Percentiles rank a stretch among this genome's conserved stretches.
phyloP scores from a whole-genome alignment of 1,139 yeast species.

The Candida albicans region DNA sequence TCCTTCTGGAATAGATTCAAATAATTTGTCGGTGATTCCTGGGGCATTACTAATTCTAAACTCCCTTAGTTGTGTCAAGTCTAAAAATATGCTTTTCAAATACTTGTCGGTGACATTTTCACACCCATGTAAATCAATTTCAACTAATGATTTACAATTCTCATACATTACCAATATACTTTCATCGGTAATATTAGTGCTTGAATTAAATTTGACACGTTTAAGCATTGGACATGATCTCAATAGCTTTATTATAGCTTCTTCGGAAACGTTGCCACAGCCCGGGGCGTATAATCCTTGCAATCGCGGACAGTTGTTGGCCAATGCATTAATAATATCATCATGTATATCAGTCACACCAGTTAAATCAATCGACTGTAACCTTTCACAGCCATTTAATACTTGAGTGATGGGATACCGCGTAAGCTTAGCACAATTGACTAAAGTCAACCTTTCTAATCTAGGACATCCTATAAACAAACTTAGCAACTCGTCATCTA shows the following conservation, averaged over 20 bases:
- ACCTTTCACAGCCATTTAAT: slow-evolving; percentile 60
- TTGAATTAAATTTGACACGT: slow-evolving; percentile 78
- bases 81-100: slow-evolving; percentile 59
- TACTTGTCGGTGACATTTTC: slow-evolving; percentile 68
- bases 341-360: slow-evolving; percentile 75
- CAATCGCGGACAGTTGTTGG: slow-evolving; percentile 67
- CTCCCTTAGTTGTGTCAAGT: slow-evolving; percentile 73
- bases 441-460: slow-evolving; percentile 82
- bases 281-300: slow-evolving; percentile 93
- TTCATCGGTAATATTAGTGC: slow-evolving; percentile 66
- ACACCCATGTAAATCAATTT: slow-evolving; percentile 85
- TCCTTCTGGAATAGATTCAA: slow-evolving; percentile 47
- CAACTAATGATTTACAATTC: slow-evolving; percentile 78
- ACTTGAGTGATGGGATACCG: slow-evolving; percentile 63
- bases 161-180: slow-evolving; percentile 62
- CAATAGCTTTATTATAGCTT: slow-evolving; percentile 62
- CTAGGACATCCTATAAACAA: slow-evolving; percentile 67
- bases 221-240: slow-evolving; percentile 71
- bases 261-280: slow-evolving; percentile 67
- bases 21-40: slow-evolving; percentile 66
- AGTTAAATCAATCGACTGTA: slow-evolving; percentile 87
- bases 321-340: slow-evolving; percentile 67
- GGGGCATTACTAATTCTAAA: slow-evolving; percentile 76
- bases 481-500: slow-evolving; percentile 61
- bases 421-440: slow-evolving; percentile 70